Base-by-base conservation (phyloP, 1,284 basidiomycete species). In the Melampsora americana region DNA sequence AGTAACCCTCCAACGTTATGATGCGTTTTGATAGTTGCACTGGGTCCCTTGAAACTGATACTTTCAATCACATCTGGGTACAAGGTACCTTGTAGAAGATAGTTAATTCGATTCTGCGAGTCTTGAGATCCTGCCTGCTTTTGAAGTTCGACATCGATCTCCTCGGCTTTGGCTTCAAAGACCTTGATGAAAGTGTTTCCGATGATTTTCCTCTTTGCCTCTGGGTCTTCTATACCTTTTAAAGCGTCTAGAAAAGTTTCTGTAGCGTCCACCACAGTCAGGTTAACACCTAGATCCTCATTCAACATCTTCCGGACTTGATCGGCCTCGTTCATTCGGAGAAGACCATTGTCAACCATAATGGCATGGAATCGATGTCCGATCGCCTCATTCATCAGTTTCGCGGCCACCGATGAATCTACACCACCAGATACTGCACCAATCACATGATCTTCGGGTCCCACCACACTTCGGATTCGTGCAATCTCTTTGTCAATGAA, bases 51-150 rank as follows among this genome's bases (percentile, higher is more conserved):
- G 89, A 99, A 99, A 84, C 92, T 94, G 86, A 99, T 98, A 81
- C 91, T 93, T 86, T 99, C 96, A 82, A 99, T 99, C 64, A 99
- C 96, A 82, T 99, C 96, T 1, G 96, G 96, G 84, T 99, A 99
- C 12, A 99, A 88, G 0, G 96, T 99, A n/a, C 96, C 96, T 84
- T 98, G 95, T 35, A 99, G 85, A 70, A 99, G 84, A 92, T 93
- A 99, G 83, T 99, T 96, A 69, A 99, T 93, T 82, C 90, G 90
- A 0, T 87, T 89, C 11, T 87, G 88, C 59, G 86, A 83, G 78
- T 87, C 86, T 80, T 90, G 83, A 77, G 83, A 89, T 79, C 89
- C 90, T n/a, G 83, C 23, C 79, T 87, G 88, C 79, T 85, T 85
- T 82, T 91, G 90, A 16, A 92, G 92, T n/a, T 86, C 86, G 20